phyloP scores from a whole-genome alignment of 345 rosid genomes.

The Murraya paniculata region DNA sequence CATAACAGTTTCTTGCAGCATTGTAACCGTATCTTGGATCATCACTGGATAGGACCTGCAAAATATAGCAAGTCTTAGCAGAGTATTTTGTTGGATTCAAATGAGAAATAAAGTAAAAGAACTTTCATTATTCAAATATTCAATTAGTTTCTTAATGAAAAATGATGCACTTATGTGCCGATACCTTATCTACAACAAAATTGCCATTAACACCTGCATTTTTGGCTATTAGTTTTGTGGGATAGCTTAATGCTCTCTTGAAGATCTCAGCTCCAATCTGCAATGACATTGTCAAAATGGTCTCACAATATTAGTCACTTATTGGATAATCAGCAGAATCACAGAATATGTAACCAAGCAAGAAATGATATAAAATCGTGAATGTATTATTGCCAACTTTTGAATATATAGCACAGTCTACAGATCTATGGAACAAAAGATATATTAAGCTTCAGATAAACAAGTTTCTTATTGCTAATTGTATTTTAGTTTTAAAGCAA shows the following conservation, averaged over 20 bases:
- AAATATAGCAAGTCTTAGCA: slow-evolving; percentile 11
- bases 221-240: slow-evolving; percentile 71
- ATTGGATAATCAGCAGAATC: neutral
- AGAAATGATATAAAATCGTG: neutral
- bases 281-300: slow-evolving; percentile 1
- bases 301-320: neutral
- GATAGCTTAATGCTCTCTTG: slow-evolving; percentile 78
- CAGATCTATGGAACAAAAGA: neutral
- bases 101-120: neutral
- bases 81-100: neutral
- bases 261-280: slow-evolving; percentile 95
- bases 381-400: neutral
- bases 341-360: neutral
- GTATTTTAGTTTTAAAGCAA: neutral
- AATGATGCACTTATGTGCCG: slow-evolving; percentile 5
- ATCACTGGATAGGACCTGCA: slow-evolving; percentile 57
- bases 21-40: slow-evolving; percentile 72
- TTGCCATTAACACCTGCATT: slow-evolving; percentile 84
- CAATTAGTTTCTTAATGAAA: neutral
- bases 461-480: neutral
- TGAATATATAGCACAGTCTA: neutral
- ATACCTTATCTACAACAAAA: slow-evolving; percentile 71
- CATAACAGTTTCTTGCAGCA: slow-evolving; percentile 72
- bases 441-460: neutral
- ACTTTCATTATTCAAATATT: neutral